Evolutionary conservation across 345 rosid species (phyloP), one percentile per base, ranked within the genome.

Genomic region (Citropsis articulata): DNA sequence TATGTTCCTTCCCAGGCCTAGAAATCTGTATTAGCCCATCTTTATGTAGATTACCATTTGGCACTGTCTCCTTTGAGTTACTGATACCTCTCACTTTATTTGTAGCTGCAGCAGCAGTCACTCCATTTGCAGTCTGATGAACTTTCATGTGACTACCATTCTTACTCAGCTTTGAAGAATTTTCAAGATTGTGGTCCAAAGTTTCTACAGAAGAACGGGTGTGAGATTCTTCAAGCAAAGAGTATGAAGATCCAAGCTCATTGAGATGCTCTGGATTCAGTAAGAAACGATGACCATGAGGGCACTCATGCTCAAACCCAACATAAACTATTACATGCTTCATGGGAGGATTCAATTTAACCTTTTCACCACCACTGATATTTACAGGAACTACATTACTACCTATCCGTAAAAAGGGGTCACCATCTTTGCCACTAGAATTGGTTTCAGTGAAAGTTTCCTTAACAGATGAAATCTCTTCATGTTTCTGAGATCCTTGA

Each of bases 231-330:
- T 86, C 87, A 70, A 73, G 82, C 74, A 79, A 74, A 53, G 91
- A 85, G 84, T 86, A 88, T 16, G 79, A 78, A 63, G 90, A 45
- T 68, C 91, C 94, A 55, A 91, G 89, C 80, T 88, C 93, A 81
- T 81, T 84, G 69, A 93, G 88, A 76, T 87, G 91, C 77, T 90
- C 88, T 40, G 75, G 80, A 68, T 74, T 87, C 83, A 93, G 80
- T 73, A 90, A 83, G 84, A 91, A 93, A 53, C 97, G 92, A 84
- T 93, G 94, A 50, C 97, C 98, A 85, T 50, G 84, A 19, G 98
- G 91, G 79, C 98, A 91, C 78, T 93, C 98, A 63, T 93, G 91
- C 88, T 93, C 98, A 89, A 91, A 90, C 73, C 98, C 98, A 81
- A 93, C 85, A 84, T 89, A 89, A 69, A 84, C 88, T 28, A 59